phyloP scores from a whole-genome alignment of 805 yeast genomes.

The Debaryomyces prosopidis region DNA sequence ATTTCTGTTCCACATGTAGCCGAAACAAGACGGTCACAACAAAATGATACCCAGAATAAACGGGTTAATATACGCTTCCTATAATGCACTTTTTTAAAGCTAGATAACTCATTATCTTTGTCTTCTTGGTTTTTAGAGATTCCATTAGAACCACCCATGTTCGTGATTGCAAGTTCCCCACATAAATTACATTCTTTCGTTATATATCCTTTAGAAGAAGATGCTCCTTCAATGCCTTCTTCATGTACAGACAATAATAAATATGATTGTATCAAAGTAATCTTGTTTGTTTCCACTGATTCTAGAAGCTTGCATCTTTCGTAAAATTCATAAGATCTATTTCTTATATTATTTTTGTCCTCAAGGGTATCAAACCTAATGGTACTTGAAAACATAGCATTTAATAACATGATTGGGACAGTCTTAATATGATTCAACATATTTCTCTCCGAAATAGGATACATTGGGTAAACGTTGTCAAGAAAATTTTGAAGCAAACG shows the following conservation, averaged over 20 bases:
- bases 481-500: constrained; percentile 17
- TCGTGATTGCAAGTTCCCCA: constrained; percentile 27
- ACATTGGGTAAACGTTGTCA: constrained; percentile 24
- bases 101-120: not conserved
- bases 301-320: constrained; percentile 23
- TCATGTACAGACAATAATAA: constrained; percentile 25
- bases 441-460: constrained; percentile 25
- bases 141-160: constrained; percentile 21
- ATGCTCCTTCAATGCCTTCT: constrained; percentile 28
- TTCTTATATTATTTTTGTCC: constrained; percentile 12
- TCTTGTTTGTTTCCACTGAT: constrained; percentile 22
- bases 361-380: constrained; percentile 18
- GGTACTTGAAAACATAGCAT: constrained; percentile 23
- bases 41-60: constrained; percentile 27
- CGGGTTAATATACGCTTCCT: constrained; percentile 18
- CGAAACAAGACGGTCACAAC: constrained; percentile 25
- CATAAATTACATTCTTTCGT: constrained; percentile 22
- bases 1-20: constrained; percentile 25
- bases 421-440: constrained; percentile 13
- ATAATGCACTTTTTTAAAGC: not conserved
- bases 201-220: constrained; percentile 19
- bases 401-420: constrained; percentile 23
- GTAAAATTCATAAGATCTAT: constrained; percentile 18
- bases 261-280: constrained; percentile 25
- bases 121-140: constrained; percentile 6